Percentiles rank a stretch among this genome's conserved stretches.
Evolutionary conservation across 306 rosid species (phyloP).

Genomic region (Sechiopsis laciniata): DNA sequence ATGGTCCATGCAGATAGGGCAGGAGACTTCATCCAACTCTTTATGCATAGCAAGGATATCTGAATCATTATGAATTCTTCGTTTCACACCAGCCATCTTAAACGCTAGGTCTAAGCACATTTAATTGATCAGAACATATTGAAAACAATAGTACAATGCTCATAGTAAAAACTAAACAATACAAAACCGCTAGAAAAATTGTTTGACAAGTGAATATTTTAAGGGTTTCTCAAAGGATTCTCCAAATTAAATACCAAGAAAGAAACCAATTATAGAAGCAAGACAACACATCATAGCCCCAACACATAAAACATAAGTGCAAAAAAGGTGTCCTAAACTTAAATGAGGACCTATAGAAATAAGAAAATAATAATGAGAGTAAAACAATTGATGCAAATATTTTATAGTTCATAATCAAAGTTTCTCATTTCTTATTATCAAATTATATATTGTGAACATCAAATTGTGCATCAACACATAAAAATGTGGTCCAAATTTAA

Average conservation of each 20-base stretch:
- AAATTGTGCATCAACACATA: neutral
- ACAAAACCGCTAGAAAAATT: neutral
- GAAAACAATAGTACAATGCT: slow-evolving; percentile 20
- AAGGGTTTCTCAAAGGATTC: neutral
- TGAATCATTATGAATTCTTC: slow-evolving; percentile 87
- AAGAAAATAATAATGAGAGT: neutral
- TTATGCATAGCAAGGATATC: slow-evolving; percentile 81
- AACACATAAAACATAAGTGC: neutral
- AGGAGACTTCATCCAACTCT: slow-evolving; percentile 96
- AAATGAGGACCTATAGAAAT: neutral
- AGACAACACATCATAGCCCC: neutral
- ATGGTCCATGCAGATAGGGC: slow-evolving; percentile 99
- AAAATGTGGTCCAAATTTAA: too few relatives aligned
- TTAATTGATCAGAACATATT: slow-evolving; percentile 55
- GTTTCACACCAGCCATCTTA: slow-evolving; percentile 98
- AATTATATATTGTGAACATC: neutral
- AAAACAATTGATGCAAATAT: neutral
- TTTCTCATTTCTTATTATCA: neutral
- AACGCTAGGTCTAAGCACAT: slow-evolving; percentile 74
- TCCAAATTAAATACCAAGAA: neutral
- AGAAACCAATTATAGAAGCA: neutral
- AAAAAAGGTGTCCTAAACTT: neutral
- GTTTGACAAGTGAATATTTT: neutral
- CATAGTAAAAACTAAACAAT: neutral
- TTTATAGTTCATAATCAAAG: neutral